A percentile compares a stretch with the other conserved stretches of the same genome.
These are phyloP conservation scores for Salvia miltiorrhiza DNA, from an alignment of 257 asterid species.

Conservation along the genomic window DNA sequence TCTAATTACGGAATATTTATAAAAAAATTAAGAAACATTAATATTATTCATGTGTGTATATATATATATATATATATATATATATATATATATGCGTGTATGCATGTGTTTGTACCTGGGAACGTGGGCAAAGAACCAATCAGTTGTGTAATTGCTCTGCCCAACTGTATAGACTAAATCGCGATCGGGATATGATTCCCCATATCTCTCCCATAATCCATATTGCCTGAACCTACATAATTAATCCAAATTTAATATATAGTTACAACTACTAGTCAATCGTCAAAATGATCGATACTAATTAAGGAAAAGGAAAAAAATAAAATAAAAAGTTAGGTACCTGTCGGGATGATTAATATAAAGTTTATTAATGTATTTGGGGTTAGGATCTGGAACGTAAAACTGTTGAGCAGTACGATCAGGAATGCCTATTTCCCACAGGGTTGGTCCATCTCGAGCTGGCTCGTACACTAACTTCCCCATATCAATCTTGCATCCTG, in stretches of 20 bases:
- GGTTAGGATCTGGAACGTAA: conserved; percentile 63
- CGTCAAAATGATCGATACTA: too few relatives aligned
- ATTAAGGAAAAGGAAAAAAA: too few relatives aligned
- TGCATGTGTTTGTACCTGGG: conserved; percentile 43
- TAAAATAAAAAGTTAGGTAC: conserved; percentile 13
- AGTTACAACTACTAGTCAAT: too few relatives aligned
- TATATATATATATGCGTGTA: too few relatives aligned
- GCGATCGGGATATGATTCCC: conserved; percentile 53
- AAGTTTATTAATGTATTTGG: conserved; percentile 56
- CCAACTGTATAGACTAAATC: conserved; percentile 67
- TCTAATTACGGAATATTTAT: too few relatives aligned
- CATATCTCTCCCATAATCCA: conserved; percentile 71
- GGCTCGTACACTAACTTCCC: conserved; percentile 54
- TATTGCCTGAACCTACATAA: conserved; percentile 55
- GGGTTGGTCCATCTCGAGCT: conserved; percentile 67
- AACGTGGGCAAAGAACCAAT: conserved; percentile 84
- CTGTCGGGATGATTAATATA: conserved; percentile 56
- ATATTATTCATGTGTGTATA: too few relatives aligned
- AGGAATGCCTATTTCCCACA: conserved; percentile 86
- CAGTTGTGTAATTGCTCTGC: conserved; percentile 53
- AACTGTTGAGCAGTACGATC: conserved; percentile 67
- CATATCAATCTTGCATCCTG: conserved; percentile 44
- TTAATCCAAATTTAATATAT: neutral
- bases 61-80: too few relatives aligned
- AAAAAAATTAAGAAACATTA: too few relatives aligned